These are phyloP conservation scores for Marasmius sp. DNA, from an alignment of 1,284 basidiomycete species.

Conservation along the genomic window DNA sequence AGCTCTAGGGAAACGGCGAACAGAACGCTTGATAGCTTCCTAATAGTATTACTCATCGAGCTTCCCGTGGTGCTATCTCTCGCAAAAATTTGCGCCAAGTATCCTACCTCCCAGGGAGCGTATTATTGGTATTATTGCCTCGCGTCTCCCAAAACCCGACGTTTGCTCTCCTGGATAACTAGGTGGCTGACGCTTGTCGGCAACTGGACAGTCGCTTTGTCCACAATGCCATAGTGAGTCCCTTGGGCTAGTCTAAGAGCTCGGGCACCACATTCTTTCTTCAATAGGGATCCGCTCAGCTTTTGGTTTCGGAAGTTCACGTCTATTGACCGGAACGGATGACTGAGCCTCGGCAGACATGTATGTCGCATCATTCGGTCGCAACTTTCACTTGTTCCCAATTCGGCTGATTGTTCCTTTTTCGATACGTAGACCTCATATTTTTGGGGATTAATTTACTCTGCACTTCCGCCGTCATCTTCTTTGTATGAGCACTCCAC, in stretches of 20 bases:
- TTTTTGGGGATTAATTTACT: slow-evolving; percentile 47
- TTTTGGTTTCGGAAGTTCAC: slow-evolving; percentile 47
- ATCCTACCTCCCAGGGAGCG: slow-evolving; percentile 56
- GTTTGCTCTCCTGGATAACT: slow-evolving; percentile 53
- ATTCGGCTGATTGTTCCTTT: slow-evolving; percentile 1
- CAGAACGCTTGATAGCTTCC: slow-evolving; percentile 48
- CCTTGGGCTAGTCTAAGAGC: neutral
- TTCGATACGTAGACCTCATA: slow-evolving; percentile 49
- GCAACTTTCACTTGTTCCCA: neutral
- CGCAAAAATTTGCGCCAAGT: slow-evolving; percentile 55
- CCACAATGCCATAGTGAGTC: slow-evolving; percentile 51
- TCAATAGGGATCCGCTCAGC: slow-evolving; percentile 45
- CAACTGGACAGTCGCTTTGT: slow-evolving; percentile 54
- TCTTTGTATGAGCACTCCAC: slow-evolving; percentile 46
- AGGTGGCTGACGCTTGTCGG: slow-evolving; percentile 59
- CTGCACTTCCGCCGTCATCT: slow-evolving; percentile 44
- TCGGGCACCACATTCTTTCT: neutral
- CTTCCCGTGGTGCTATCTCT: slow-evolving; percentile 49
- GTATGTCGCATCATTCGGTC: slow-evolving; percentile 30
- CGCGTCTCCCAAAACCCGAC: slow-evolving; percentile 39
- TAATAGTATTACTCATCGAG: slow-evolving; percentile 45
- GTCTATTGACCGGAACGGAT: slow-evolving; percentile 53
- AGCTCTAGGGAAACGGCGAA: neutral
- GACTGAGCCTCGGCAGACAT: slow-evolving; percentile 50
- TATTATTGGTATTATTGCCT: slow-evolving; percentile 60